These are phyloP conservation scores for Porcisia hertigi DNA, from an alignment of 208 protist species.

Conservation along the genomic window DNA sequence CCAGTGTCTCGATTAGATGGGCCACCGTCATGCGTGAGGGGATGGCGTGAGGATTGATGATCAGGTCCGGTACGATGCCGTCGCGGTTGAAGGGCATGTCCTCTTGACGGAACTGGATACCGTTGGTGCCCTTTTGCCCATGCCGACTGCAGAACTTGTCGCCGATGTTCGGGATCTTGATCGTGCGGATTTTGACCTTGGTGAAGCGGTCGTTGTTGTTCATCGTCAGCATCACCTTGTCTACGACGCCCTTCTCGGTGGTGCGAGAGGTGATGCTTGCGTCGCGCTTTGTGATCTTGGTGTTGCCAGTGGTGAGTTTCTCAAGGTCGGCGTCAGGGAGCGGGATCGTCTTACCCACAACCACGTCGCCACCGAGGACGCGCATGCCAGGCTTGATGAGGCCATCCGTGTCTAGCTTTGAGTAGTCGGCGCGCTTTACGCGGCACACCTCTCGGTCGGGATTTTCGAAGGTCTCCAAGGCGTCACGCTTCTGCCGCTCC, in stretches of 20 bases:
- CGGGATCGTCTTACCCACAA: constrained; percentile 93
- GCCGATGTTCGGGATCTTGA: constrained; percentile 97
- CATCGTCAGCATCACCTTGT: constrained; percentile 96
- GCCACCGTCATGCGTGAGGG: constrained; percentile 99
- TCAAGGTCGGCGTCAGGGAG: constrained; percentile 38
- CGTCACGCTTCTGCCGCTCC: constrained; percentile 65
- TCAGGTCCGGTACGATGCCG: constrained; percentile 98
- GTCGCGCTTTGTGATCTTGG: constrained; percentile 83
- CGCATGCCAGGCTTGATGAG: constrained; percentile 89
- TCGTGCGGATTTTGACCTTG: constrained; percentile 94
- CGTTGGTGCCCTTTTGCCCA: constrained; percentile 99
- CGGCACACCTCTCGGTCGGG: constrained; percentile 86
- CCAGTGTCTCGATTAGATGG: constrained; percentile 97
- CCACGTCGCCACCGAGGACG: constrained; percentile 88
- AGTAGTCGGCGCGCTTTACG: constrained; percentile 91
- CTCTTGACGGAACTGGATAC: constrained; percentile 97
- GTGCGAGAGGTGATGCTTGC: constrained; percentile 77
- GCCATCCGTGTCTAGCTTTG: constrained; percentile 97
- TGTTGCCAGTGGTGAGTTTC: constrained; percentile 75
- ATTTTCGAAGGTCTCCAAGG: constrained; percentile 93
- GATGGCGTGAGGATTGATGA: constrained; percentile 99
- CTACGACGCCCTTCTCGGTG: constrained; percentile 92
- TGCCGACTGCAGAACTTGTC: constrained; percentile 99
- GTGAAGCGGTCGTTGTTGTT: constrained; percentile 89
- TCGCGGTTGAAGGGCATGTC: constrained; percentile 99